Conservation (phyloP, 768 basidiomycete genomes). For the Trametes cingulata region DNA sequence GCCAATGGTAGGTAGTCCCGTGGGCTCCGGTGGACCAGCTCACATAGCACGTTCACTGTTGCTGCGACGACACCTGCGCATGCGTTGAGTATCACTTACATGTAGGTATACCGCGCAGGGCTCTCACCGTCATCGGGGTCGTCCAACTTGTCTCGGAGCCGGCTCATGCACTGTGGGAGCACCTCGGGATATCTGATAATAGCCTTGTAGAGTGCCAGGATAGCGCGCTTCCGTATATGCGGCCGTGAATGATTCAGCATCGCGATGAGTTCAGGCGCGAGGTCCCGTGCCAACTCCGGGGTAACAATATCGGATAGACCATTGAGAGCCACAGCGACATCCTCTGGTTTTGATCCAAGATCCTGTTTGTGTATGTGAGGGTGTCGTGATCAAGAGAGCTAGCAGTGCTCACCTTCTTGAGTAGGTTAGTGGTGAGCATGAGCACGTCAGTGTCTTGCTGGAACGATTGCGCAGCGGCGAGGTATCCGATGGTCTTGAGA, state of each 20-base stretch:
- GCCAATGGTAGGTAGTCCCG: conserved; percentile 82
- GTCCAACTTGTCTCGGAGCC: conserved; percentile 79
- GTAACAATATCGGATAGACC: conserved; percentile 86
- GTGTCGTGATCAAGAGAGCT: neutral
- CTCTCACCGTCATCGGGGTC: conserved; percentile 69
- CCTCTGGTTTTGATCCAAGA: conserved; percentile 71
- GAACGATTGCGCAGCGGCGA: conserved; percentile 91
- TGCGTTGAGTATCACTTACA: neutral
- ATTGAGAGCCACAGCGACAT: conserved; percentile 74
- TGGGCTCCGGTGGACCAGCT: conserved; percentile 81
- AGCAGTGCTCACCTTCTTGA: conserved; percentile 80
- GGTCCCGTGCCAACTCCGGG: conserved; percentile 86
- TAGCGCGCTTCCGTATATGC: conserved; percentile 86
- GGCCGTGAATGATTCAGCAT: conserved; percentile 91
- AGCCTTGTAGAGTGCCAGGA: conserved; percentile 80
- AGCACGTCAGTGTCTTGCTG: conserved; percentile 93
- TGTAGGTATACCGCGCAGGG: neutral
- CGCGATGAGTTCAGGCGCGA: conserved; percentile 78
- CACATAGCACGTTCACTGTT: conserved; percentile 92
- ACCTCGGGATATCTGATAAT: conserved; percentile 83
- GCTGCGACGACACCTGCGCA: conserved; percentile 84
- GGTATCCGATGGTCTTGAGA: conserved; percentile 93
- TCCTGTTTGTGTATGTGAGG: conserved; percentile 55
- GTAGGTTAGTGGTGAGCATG: conserved; percentile 92
- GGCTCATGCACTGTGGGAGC: conserved; percentile 58